phyloP scores from a whole-genome alignment of 2,329 filamentous ascomycete species.

The Dactylellina leptospora region DNA sequence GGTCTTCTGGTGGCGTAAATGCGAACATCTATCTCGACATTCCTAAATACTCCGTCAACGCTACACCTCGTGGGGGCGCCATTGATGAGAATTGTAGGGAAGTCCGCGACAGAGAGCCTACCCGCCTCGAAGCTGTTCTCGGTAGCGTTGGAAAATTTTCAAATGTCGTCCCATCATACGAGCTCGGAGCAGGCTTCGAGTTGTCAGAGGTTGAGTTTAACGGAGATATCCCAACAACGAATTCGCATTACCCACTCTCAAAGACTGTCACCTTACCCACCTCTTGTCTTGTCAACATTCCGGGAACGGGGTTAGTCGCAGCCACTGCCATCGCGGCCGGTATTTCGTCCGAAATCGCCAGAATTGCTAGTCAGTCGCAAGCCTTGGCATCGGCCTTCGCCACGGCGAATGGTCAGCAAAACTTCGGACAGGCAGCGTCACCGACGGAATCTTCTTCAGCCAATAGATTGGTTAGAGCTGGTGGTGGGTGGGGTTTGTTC shows the following conservation, averaged over 20 bases:
- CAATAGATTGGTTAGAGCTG: neutral
- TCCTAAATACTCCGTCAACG: conserved; percentile 9
- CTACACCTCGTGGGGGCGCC: neutral
- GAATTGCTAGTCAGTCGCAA: conserved; percentile 4
- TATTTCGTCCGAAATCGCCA: conserved; percentile 5
- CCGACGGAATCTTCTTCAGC: conserved; percentile 7
- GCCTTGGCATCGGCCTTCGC: conserved; percentile 2
- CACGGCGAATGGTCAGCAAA: conserved; percentile 4
- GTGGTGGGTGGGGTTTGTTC: neutral
- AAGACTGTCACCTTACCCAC: conserved; percentile 10
- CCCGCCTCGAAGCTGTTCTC: conserved; percentile 9
- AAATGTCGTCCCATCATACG: conserved; percentile 6
- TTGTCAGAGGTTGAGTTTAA: neutral
- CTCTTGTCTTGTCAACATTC: conserved; percentile 2
- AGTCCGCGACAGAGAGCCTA: neutral
- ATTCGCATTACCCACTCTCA: neutral
- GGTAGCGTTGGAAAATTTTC: conserved; percentile 9
- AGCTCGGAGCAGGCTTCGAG: conserved; percentile 14
- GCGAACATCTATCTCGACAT: conserved; percentile 10
- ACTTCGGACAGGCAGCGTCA: neutral
- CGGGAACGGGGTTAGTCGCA: neutral
- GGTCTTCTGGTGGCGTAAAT: neutral
- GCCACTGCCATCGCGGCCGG: conserved; percentile 5
- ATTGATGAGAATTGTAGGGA: conserved; percentile 25
- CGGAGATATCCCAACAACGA: neutral